Evolutionary conservation across 345 rosid genomes (phyloP).

Genomic region (thale cress (Arabidopsis thaliana)): DNA sequence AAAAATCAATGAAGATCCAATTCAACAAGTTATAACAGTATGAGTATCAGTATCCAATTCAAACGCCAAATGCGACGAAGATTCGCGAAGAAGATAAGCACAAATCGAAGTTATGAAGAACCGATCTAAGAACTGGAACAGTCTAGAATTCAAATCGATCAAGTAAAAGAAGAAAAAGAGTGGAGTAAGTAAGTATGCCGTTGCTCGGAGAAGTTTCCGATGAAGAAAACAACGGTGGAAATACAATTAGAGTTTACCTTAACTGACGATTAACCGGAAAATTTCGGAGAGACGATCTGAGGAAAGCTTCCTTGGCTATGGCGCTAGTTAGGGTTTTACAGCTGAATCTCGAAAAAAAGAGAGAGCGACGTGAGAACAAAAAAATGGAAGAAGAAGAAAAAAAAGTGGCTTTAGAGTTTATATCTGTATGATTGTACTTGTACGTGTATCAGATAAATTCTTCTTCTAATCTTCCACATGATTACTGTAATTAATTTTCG

Average conservation of each 20-base stretch:
- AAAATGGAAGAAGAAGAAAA: neutral
- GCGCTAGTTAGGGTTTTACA: conserved; percentile 44
- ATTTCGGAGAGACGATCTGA: conserved; percentile 6
- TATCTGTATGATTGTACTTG: conserved; percentile 21
- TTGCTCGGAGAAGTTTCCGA: conserved; percentile 9
- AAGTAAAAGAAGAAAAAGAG: conserved; percentile 5
- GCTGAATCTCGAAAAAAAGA: conserved; percentile 40
- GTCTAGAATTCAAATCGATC: conserved; percentile 17
- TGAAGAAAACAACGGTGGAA: neutral
- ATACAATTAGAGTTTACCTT: conserved; percentile 30
- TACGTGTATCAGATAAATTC: conserved; percentile 22
- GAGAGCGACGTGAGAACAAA: conserved; percentile 17
- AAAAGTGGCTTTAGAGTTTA: conserved; percentile 28
- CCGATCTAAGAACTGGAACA: conserved; percentile 34
- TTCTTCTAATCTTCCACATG: neutral
- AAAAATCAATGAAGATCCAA: conserved; percentile 5
- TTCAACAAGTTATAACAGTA: neutral
- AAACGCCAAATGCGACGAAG: conserved; percentile 1
- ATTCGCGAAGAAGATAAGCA: conserved; percentile 5
- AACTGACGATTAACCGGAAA: conserved; percentile 25
- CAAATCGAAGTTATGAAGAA: conserved; percentile 13
- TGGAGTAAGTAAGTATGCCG: conserved; percentile 7
- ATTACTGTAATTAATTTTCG: neutral
- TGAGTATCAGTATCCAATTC: too few species aligned
- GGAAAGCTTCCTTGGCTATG: conserved; percentile 32